phyloP scores from a whole-genome alignment of 805 yeast species.

The Saccharomycopsis fodiens region DNA sequence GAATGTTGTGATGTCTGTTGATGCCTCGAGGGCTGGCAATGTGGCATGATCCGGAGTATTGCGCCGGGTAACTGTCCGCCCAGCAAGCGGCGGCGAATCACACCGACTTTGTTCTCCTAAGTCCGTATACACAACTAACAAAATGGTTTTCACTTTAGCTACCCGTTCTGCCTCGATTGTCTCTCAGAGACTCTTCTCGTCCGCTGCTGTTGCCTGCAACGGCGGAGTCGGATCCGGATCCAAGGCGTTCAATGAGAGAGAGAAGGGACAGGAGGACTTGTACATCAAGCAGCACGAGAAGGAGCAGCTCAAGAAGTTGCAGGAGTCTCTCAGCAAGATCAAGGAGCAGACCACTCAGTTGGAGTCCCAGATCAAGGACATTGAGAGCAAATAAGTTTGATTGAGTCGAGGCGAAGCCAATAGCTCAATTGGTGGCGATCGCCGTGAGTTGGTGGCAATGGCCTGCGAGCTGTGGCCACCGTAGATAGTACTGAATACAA shows the following conservation, averaged over 20 bases:
- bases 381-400: conserved; percentile 12
- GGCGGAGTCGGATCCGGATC: conserved; percentile 19
- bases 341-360: conserved; percentile 18
- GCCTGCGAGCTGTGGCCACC: no score
- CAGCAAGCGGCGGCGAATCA: conserved; percentile 7
- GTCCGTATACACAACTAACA: not conserved
- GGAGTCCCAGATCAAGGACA: conserved; percentile 14
- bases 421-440: not conserved
- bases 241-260: conserved; percentile 19
- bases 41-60: no score
- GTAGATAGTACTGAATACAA: no score
- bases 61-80: no score
- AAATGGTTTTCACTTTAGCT: conserved; percentile 17
- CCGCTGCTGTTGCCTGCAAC: conserved; percentile 10
- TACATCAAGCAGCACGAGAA: conserved; percentile 20
- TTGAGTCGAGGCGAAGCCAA: not conserved
- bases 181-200: conserved; percentile 5
- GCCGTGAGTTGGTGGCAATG: no score
- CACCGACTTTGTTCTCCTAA: not conserved
- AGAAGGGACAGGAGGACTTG: conserved; percentile 19
- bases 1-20: no score
- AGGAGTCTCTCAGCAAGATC: conserved; percentile 18
- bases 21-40: no score
- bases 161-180: conserved; percentile 5
- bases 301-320: conserved; percentile 20